Conservation (phyloP, 2,329 filamentous ascomycete genomes). For the Stenocarpella maydis region DNA sequence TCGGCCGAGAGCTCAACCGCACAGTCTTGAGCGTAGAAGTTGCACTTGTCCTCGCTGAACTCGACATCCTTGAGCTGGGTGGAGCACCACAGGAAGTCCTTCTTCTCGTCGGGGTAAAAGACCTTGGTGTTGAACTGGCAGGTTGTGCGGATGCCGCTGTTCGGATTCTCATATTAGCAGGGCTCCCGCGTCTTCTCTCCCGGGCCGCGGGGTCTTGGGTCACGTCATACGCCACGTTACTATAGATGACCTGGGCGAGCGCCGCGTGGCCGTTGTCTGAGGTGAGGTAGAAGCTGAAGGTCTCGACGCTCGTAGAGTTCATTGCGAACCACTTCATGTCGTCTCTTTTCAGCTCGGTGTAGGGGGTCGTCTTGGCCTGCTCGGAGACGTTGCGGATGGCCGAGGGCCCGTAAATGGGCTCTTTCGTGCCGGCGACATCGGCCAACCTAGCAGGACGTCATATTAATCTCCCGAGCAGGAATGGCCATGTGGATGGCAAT, state of each 20-base stretch:
- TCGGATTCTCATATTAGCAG: conserved; percentile 20
- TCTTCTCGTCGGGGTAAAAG: conserved; percentile 77
- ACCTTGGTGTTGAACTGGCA: conserved; percentile 95
- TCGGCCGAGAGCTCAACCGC: conserved; percentile 88
- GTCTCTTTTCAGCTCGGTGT: conserved; percentile 79
- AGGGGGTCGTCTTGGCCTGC: conserved; percentile 80
- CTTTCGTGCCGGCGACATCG: conserved; percentile 92
- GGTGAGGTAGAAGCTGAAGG: conserved; percentile 91
- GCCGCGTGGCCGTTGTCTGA: conserved; percentile 79
- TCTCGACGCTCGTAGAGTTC: conserved; percentile 91
- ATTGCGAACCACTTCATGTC: conserved; percentile 84
- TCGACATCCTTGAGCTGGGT: conserved; percentile 80
- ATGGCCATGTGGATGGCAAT: neutral
- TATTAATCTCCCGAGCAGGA: conserved; percentile 36
- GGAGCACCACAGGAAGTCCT: conserved; percentile 83
- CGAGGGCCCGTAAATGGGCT: conserved; percentile 91
- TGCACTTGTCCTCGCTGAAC: conserved; percentile 84
- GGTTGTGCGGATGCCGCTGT: conserved; percentile 86
- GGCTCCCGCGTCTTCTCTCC: conserved; percentile 37
- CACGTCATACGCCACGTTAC: conserved; percentile 83
- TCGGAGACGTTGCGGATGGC: conserved; percentile 87
- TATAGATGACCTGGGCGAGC: conserved; percentile 94
- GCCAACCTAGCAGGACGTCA: conserved; percentile 59
- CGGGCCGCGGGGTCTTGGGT: conserved; percentile 16
- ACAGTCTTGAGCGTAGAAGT: conserved; percentile 86